Evolutionary conservation across 139 green algal genomes (phyloP), one percentile per base, ranked within the genome.

Genomic region (Microglena sp.): DNA sequence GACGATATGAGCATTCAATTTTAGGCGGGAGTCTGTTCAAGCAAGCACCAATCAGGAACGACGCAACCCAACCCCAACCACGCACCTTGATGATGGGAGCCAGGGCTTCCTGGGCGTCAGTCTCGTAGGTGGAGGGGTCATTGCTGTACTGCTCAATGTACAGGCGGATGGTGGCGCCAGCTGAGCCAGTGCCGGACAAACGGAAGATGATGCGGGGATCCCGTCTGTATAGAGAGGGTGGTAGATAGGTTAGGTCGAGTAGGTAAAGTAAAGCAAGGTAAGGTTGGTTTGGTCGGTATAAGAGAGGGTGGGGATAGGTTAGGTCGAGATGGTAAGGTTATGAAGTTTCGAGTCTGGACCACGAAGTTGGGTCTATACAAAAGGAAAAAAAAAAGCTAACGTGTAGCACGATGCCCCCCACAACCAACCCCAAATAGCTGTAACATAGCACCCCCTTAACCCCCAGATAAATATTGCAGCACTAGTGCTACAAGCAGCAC

Each of bases 81-180:
- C 64, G 5, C 31, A 83, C 77, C 73, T 85, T 78, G 64, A 82
- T 82, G 66, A 85, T 85, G 58, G 74, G 74, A 7, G 33, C 74
- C 60, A 80, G 68, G 4, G 60, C 64, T 26, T 65, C 71, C 71
- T 96, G 84, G 5, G 93, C 84, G 57, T 98, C 92, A 54, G 80
- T 66, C 33, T 81, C 80, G 58, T 91, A 86, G 68, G 85, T 89
- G 45, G 79, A 64, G 5, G 63, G 40, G 64, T 97, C 90, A 18
- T 76, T 64, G 44, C 83, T 88, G 84, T 96, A 99, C 73, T 96
- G 85, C 88, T 99, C 94, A 67, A 98, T 92, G 87, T 99, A 99
- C 79, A 99, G 36, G 24, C 94, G 83, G 64, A 99, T 88, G 62
- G 94, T 99, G 56, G 94, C 92, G 24, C 94, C 94, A 35, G 74